A percentile compares a stretch with the other conserved stretches of the same genome.
These are phyloP conservation scores for Microcyclospora pomicola DNA, from an alignment of 2,329 filamentous ascomycete species.

Conservation along the genomic window DNA sequence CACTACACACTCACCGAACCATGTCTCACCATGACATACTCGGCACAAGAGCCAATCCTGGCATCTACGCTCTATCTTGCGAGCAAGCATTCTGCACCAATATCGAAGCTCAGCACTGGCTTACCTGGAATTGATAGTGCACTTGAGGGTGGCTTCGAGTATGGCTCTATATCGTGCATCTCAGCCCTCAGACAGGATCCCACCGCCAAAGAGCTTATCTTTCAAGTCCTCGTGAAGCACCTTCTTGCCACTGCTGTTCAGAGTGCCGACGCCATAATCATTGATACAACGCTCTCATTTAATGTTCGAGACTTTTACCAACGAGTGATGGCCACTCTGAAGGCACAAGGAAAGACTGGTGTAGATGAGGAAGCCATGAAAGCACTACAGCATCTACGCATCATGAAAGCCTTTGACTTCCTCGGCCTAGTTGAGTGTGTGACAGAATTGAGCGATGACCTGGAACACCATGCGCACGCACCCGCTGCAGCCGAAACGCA, in stretches of 20 bases:
- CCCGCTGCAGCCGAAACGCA: not conserved
- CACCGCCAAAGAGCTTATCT: constrained; percentile 9
- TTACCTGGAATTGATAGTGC: constrained; percentile 23
- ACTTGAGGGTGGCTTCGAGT: constrained; percentile 25
- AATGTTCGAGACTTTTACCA: constrained; percentile 29
- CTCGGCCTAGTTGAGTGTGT: constrained; percentile 34
- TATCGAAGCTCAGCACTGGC: constrained; percentile 12
- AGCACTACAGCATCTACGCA: constrained; percentile 31
- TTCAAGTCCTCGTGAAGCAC: constrained; percentile 22
- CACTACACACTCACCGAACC: not conserved
- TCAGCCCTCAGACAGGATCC: constrained; percentile 11
- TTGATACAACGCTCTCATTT: constrained; percentile 34
- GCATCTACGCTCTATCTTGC: constrained; percentile 9
- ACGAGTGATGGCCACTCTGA: constrained; percentile 6
- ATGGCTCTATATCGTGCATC: constrained; percentile 23
- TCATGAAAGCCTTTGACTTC: constrained; percentile 39
- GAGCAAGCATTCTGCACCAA: not conserved
- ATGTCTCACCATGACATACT: not conserved
- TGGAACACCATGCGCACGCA: constrained; percentile 9
- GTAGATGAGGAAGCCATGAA: constrained; percentile 21
- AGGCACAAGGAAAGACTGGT: constrained; percentile 1
- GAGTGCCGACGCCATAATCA: constrained; percentile 25
- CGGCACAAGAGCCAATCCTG: constrained; percentile 10
- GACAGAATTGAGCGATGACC: constrained; percentile 27
- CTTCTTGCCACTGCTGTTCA: constrained; percentile 18